phyloP scores from a whole-genome alignment of 2,329 filamentous ascomycete genomes.

The Myotisia sp. region DNA sequence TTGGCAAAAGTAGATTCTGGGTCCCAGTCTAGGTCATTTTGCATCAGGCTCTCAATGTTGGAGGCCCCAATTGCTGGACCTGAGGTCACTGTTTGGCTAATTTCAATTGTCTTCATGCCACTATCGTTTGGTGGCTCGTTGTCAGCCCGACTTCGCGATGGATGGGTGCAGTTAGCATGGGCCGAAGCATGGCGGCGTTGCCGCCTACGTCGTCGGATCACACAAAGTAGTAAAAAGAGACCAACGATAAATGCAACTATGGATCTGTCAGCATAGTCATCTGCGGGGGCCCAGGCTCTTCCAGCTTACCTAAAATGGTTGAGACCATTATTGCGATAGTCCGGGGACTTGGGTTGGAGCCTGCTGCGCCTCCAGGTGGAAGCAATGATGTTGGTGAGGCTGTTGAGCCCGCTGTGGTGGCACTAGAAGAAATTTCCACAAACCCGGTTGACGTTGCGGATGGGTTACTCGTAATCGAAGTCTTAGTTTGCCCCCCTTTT shows the following conservation, averaged over 20 bases:
- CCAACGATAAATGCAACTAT: not conserved
- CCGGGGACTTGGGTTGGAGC: not conserved
- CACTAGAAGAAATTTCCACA: too few relatives aligned
- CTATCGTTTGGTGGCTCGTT: too few relatives aligned
- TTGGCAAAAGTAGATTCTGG: conserved; percentile 11
- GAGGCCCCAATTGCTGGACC: not conserved
- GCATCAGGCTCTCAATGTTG: not conserved
- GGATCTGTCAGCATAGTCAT: not conserved
- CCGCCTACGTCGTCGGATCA: not conserved
- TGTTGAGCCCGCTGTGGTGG: too few relatives aligned
- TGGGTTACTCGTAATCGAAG: too few relatives aligned
- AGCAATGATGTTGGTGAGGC: too few relatives aligned
- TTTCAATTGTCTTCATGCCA: not conserved
- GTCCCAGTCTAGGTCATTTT: conserved; percentile 8
- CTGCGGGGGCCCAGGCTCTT: too few relatives aligned
- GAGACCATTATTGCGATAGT: not conserved
- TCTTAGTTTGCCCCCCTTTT: too few relatives aligned
- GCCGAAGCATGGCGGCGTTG: not conserved
- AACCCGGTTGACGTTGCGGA: too few relatives aligned
- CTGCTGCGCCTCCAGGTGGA: too few relatives aligned
- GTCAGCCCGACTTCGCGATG: too few relatives aligned
- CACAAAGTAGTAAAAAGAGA: not conserved
- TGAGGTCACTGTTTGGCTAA: not conserved
- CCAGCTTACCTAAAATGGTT: not conserved
- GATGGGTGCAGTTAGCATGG: too few relatives aligned